These are phyloP conservation scores for Apophysomyces ossiformis DNA, from an alignment of 371 early-diverging fungal species.

Conservation along the genomic window DNA sequence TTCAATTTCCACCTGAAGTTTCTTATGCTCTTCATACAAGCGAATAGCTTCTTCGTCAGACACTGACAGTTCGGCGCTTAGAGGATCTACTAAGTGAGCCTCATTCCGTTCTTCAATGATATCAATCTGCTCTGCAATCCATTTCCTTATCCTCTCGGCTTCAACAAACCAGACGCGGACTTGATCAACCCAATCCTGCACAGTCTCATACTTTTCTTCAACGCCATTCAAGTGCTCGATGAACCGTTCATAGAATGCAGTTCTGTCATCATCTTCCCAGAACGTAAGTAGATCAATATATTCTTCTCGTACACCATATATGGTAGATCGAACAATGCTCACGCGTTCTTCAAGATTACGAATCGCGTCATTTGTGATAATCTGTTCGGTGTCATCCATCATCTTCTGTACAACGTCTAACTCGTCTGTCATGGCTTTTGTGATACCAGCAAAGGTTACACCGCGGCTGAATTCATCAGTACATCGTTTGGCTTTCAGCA, in stretches of 20 bases:
- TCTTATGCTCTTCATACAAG: conserved; percentile 40
- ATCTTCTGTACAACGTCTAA: conserved; percentile 43
- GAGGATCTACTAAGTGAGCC: conserved; percentile 30
- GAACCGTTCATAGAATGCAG: conserved; percentile 19
- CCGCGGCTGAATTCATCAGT: conserved; percentile 38
- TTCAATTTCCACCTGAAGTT: conserved; percentile 49
- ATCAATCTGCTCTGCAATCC: conserved; percentile 51
- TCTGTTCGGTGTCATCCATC: conserved; percentile 37
- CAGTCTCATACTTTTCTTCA: conserved; percentile 35
- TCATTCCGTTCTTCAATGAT: conserved; percentile 35
- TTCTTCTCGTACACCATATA: conserved; percentile 36
- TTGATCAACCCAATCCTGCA: conserved; percentile 55
- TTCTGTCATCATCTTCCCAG: conserved; percentile 8
- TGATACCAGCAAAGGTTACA: conserved; percentile 34
- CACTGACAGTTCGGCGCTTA: conserved; percentile 24
- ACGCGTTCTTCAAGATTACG: conserved; percentile 41
- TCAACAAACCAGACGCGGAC: conserved; percentile 59
- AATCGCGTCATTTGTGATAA: conserved; percentile 39
- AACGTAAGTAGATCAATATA: conserved; percentile 32
- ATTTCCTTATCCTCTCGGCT: conserved; percentile 53
- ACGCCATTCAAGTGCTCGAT: conserved; percentile 25
- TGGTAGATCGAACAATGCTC: conserved; percentile 30
- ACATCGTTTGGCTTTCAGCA: conserved; percentile 23
- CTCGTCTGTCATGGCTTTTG: conserved; percentile 39
- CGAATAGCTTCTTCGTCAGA: conserved; percentile 23